phyloP scores from a whole-genome alignment of 371 early-diverging fungal species.

The Syncephalastrum sp. region DNA sequence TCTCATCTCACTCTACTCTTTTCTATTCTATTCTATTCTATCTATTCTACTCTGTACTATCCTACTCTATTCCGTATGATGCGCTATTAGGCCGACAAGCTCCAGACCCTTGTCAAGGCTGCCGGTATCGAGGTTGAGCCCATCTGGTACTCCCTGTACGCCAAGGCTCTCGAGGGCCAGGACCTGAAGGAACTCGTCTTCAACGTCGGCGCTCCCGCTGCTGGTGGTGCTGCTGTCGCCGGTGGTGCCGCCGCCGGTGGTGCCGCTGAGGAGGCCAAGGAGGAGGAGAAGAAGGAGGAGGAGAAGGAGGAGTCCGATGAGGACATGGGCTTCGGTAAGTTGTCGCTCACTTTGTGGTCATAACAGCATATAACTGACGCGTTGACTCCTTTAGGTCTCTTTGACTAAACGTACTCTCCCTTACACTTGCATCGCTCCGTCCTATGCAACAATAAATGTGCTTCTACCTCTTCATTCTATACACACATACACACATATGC shows the following conservation, averaged over 20 bases:
- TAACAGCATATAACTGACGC: background rate
- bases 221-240: constrained; percentile 65
- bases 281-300: constrained; percentile 70
- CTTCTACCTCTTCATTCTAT: background rate
- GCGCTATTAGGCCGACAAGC: constrained; percentile 87
- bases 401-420: constrained; percentile 64
- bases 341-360: background rate
- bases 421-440: background rate
- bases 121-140: constrained; percentile 93
- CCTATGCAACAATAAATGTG: background rate
- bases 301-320: constrained; percentile 90
- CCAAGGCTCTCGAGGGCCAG: constrained; percentile 97
- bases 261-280: constrained; percentile 56
- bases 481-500: background rate
- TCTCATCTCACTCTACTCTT: too few relatives aligned
- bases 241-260: constrained; percentile 53
- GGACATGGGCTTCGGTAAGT: constrained; percentile 90
- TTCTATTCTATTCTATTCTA: too few relatives aligned
- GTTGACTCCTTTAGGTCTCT: constrained; percentile 59
- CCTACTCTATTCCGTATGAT: background rate
- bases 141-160: constrained; percentile 95
- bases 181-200: constrained; percentile 87
- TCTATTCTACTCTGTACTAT: background rate
- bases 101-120: constrained; percentile 86
- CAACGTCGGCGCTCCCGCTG: constrained; percentile 89